These are phyloP conservation scores for Mitragyna speciosa DNA, from an alignment of 257 asterid species.

Conservation along the genomic window DNA sequence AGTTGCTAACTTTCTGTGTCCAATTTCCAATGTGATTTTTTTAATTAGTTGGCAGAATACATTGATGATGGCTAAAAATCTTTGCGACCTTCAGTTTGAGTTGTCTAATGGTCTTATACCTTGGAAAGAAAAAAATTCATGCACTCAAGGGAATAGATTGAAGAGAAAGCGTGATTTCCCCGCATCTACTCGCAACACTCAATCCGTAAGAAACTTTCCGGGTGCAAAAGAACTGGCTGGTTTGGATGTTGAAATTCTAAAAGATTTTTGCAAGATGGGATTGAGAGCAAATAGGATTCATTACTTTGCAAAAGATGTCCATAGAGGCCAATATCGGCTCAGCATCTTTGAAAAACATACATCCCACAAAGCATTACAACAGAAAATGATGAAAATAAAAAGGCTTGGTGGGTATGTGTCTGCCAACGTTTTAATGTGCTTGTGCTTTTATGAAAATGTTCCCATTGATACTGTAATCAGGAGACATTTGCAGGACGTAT, in stretches of 20 bases:
- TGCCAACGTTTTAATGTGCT: conserved; percentile 48
- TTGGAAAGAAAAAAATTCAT: neutral
- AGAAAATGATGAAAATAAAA: conserved; percentile 7
- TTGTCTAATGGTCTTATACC: neutral
- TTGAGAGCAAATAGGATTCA: conserved; percentile 27
- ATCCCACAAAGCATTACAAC: neutral
- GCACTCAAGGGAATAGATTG: neutral
- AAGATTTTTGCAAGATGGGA: conserved; percentile 30
- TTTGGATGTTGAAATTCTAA: conserved; percentile 26
- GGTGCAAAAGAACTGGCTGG: conserved; percentile 36
- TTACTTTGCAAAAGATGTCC: conserved; percentile 26
- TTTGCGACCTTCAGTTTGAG: conserved; percentile 37
- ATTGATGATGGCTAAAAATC: conserved; percentile 41
- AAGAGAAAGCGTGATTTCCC: conserved; percentile 16
- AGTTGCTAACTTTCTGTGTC: neutral
- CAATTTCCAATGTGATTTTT: neutral
- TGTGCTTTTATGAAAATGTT: conserved; percentile 35
- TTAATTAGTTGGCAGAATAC: conserved; percentile 34
- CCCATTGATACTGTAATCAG: conserved; percentile 48
- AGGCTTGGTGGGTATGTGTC: conserved; percentile 42
- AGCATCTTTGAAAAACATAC: conserved; percentile 7
- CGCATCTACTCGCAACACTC: neutral
- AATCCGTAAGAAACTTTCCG: conserved; percentile 31
- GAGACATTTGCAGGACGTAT: conserved; percentile 44
- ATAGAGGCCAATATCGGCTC: conserved; percentile 24